These are phyloP conservation scores for Wallacemonas sp. DNA, from an alignment of 208 protist genomes.

Conservation along the genomic window DNA sequence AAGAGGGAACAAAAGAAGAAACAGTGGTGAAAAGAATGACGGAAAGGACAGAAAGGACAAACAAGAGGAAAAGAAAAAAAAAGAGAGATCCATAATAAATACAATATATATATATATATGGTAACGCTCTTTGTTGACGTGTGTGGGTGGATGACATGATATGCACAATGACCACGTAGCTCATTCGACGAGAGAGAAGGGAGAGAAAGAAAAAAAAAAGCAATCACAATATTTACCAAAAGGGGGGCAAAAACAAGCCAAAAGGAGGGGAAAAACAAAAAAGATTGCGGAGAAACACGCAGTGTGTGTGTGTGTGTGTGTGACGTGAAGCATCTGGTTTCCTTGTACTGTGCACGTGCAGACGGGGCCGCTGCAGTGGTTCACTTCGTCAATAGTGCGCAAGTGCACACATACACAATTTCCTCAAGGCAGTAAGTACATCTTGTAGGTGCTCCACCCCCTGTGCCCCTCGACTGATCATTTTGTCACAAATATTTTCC, in stretches of 20 bases:
- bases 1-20: neutral
- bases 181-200: neutral
- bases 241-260: neutral
- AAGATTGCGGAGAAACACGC: too few species aligned
- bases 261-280: conserved; percentile 15
- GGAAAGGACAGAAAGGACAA: conserved; percentile 17
- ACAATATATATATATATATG: neutral
- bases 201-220: conserved; percentile 7
- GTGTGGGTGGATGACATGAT: conserved; percentile 1
- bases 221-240: neutral
- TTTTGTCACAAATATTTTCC: neutral
- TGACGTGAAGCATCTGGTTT: too few species aligned
- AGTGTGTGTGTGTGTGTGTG: too few species aligned
- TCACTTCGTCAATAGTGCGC: too few species aligned
- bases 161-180: conserved; percentile 2
- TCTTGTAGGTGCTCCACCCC: neutral
- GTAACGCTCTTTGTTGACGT: neutral
- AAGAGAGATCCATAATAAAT: conserved; percentile 10
- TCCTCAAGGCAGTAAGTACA: neutral
- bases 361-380: too few species aligned
- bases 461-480: neutral
- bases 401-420: neutral
- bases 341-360: too few species aligned
- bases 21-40: neutral
- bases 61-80: conserved; percentile 10